Evolutionary conservation across 768 basidiomycete species (phyloP), one percentile per base, ranked within the genome.

Genomic region (Termitomyces sp.): DNA sequence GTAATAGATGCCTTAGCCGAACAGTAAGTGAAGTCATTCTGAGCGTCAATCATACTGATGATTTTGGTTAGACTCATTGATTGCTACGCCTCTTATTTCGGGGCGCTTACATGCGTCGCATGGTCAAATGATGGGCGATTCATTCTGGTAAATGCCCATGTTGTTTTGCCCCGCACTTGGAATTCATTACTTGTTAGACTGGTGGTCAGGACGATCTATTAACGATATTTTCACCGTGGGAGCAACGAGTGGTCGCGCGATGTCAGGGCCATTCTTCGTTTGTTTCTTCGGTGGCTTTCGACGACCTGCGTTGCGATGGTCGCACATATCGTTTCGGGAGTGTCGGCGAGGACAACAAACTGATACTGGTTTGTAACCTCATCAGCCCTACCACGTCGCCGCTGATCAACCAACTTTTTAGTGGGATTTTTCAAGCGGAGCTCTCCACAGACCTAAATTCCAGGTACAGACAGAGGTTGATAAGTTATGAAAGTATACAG

Each of bases 211-310:
- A 99, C 64, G 97, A 99, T 65, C 79, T 98, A 10, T 73, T 97
- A 52, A 96, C 95, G 4, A 90, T 99, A 56, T 92, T 93, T 68
- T 94, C 95, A 0, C 94, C 94, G 0, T 89, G 88, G 82, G 97
- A 98, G 67, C 89, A 93, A 66, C 84, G 95, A 3, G 85, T 98
- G 6, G 84, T 99, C 10, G 97, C 97, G 5, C 82, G 95, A 52
- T 98, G 97, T 72, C 94, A 97, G 69, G 97, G 97, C 0, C 97
- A 99, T 66, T 91, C 92, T 0, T 95, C 93, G 2, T 98, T 97
- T 65, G 91, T 99, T 7, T 88, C 92, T 0, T 78, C 84, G 11
- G 81, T 98, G 16, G 87, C 89, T 2, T 98, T 98, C 66, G 97
- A 99, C 67, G 86, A 88, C n/a, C 75, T 85, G 29, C 82, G 89